Base-by-base conservation (phyloP, 768 basidiomycete species). In the Podaxis rugospora region DNA sequence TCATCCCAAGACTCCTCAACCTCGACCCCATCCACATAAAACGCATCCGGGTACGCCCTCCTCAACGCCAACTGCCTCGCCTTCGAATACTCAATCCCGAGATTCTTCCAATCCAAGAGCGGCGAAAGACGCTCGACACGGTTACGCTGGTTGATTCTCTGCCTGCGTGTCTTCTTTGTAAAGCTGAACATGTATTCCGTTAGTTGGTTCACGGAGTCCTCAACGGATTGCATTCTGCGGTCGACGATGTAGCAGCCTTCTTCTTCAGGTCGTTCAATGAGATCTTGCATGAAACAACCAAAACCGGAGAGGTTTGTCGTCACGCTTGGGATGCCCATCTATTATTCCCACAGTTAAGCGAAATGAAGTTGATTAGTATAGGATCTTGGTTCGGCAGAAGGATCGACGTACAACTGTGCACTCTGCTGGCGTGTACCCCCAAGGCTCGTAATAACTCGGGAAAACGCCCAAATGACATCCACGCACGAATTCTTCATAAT, bases 391-490 rank as follows among this genome's bases (percentile, higher is more conserved):
- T 35, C 44, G 35, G 28, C n/a, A 23, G 55, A 36, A 21, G 37
- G 51, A 28, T 78, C 5, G 40, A 69, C 89, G 65, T 75, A 90
- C 89, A 39, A 99, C 97, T n/a, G 97, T 98, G 72, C 97, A 98
- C 72, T 98, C 96, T 1, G 96, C 96, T 0, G 96, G 96, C 1
- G 94, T 97, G 70, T 97, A 97, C 0, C 93, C 93, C 93, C 93
- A 94, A 2, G 93, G 93, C 76, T 95, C 92, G 71, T 97, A 98
- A 70, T 98, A 98, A 65, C 90, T 93, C 1, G 97, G 96, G 83
- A 99, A 99, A 42, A 99, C 96, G 51, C 97, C 97, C 52, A 99
- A 77, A 78, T 99, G 97, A 70, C 96, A 98, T 1, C 97, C 97
- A 64, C 97, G 81, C 39, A 98, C 97, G 69, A 99, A 99, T 75